Base-by-base conservation (phyloP, 2,329 filamentous ascomycete genomes). In the Fonsecaea erecta region DNA sequence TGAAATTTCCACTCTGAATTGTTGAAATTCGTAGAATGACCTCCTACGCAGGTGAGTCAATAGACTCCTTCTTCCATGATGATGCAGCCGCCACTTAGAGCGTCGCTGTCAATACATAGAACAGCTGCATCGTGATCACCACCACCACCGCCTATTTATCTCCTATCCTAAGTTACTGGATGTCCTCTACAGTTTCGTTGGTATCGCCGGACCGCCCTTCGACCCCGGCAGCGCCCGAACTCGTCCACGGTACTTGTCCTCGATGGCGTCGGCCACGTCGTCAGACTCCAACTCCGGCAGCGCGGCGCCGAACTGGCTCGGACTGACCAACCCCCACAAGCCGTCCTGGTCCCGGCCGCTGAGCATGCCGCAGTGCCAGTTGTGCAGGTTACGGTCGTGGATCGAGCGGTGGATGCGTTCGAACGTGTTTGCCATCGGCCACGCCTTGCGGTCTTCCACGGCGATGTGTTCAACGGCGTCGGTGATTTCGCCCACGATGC, bases 151-250 rank as follows among this genome's bases (percentile, higher is more conserved):
- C n/a, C n/a, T n/a, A n/a, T n/a, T n/a, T n/a, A n/a, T n/a, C n/a
- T n/a, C n/a, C n/a, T n/a, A n/a, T n/a, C n/a, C n/a, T n/a, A n/a
- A n/a, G n/a, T n/a, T n/a, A n/a, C n/a, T n/a, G n/a, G n/a, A 35
- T 8, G 9, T 28, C 35, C 24, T 40, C 30, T 67, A 60, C 79
- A 79, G 48, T 71, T 74, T 14, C 70, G n/a, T n/a, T n/a, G 59
- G 40, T 18, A 48, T 48, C 11, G 57, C 32, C 12, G 43, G 52
- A 12, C 60, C 62, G 2, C 58, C 62, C 35, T 67, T 64, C n/a
- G 52, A 64, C 12, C 61, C 52, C 7, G 65, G 65, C 18, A 43
- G 5, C 7, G 65, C 35, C 11, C 65, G 56, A 26, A 67, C 53
- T 46, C 65, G 52, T 3, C 54, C 62, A 40, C 62, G 62, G 48